A percentile compares a stretch with the other conserved stretches of the same genome.
These are phyloP conservation scores for Auricularia sp. DNA, from an alignment of 768 basidiomycete genomes.

Conservation along the genomic window DNA sequence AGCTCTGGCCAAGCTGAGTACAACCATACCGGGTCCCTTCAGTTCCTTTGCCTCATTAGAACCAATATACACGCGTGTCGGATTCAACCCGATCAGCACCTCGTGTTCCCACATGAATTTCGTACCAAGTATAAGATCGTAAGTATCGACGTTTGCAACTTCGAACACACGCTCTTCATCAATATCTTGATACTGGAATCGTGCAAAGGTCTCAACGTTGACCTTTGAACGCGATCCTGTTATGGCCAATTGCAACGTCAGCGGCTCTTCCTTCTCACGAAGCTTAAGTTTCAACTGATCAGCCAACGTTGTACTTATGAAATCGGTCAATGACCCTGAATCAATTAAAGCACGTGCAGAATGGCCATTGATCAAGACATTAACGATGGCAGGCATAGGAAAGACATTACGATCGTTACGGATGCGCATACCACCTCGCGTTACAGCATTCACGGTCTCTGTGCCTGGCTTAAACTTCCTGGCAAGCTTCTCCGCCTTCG, in stretches of 20 bases:
- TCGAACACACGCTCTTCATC: too few relatives aligned
- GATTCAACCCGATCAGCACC: too few relatives aligned
- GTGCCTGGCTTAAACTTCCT: background rate
- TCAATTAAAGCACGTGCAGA: constrained; percentile 10
- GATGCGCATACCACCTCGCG: background rate
- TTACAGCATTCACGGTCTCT: background rate
- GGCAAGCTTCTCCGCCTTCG: background rate
- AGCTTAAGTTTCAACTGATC: background rate
- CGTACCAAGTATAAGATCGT: too few relatives aligned
- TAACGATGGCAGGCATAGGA: constrained; percentile 5
- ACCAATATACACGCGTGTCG: too few relatives aligned
- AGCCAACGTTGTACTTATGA: constrained; percentile 11
- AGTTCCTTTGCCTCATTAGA: too few relatives aligned
- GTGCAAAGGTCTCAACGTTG: too few relatives aligned
- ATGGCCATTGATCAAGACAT: constrained; percentile 8
- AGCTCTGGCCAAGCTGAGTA: too few relatives aligned
- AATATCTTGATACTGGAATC: too few relatives aligned
- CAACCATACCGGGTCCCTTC: too few relatives aligned
- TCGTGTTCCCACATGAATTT: too few relatives aligned
- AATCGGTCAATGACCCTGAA: constrained; percentile 12
- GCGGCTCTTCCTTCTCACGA: background rate
- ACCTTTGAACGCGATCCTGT: background rate
- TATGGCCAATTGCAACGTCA: background rate
- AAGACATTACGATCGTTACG: background rate
- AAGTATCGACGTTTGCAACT: too few relatives aligned